Percentiles rank a stretch among this genome's conserved stretches.
Evolutionary conservation across 2,329 filamentous ascomycete species (phyloP).

Genomic region (Colletotrichum liaoningense): DNA sequence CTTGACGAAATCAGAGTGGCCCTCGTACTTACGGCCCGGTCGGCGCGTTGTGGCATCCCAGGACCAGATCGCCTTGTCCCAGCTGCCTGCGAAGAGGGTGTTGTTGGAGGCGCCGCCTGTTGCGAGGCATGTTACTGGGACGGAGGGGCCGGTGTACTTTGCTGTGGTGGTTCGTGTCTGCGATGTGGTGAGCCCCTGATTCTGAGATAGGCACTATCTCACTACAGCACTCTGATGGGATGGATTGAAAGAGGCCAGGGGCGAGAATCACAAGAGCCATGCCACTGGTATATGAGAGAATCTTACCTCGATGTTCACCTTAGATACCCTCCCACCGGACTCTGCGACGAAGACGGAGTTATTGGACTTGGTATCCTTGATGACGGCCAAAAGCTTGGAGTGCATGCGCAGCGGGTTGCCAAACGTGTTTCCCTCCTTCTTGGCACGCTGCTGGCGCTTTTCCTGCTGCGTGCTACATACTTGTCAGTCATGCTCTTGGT

Average conservation of each 20-base stretch:
- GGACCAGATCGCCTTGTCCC: constrained; percentile 93
- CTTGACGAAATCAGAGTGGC: constrained; percentile 94
- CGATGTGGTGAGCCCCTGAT: neutral
- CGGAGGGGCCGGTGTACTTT: constrained; percentile 77
- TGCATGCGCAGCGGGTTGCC: constrained; percentile 84
- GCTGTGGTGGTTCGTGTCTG: constrained; percentile 26
- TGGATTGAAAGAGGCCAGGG: neutral
- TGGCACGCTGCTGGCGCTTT: constrained; percentile 51
- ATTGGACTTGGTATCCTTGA: constrained; percentile 70
- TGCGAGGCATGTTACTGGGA: constrained; percentile 83
- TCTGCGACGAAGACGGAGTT: constrained; percentile 82
- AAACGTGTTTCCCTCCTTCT: constrained; percentile 80
- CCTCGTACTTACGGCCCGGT: constrained; percentile 71
- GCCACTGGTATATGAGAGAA: neutral
- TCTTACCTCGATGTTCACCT: constrained; percentile 78
- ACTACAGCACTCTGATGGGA: neutral
- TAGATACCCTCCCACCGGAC: constrained; percentile 83
- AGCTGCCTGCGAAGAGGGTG: constrained; percentile 86
- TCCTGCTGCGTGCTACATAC: constrained; percentile 11
- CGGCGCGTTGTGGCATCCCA: constrained; percentile 75
- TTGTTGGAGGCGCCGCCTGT: constrained; percentile 66
- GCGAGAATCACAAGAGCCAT: neutral
- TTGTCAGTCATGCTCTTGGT: constrained; percentile 42
- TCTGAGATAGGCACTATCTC: too few relatives aligned
- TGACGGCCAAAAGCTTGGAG: constrained; percentile 86